Conservation (phyloP, 345 rosid species). For the Acer yangbiense region DNA sequence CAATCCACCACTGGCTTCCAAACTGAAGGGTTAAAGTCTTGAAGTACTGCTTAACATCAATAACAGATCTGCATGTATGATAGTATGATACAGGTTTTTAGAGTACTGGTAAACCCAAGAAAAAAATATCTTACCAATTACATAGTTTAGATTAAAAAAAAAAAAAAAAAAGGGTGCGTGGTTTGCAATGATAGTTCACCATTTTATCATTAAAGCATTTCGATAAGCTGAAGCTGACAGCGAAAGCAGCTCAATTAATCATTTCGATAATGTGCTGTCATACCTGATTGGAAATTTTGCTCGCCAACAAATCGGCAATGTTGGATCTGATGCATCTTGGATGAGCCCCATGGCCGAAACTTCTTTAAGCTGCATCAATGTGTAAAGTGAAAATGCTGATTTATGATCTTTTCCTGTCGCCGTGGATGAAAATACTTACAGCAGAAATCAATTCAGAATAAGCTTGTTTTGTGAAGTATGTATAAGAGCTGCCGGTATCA, state of each 20-base stretch:
- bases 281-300: slow-evolving; percentile 65
- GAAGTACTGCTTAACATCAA: slow-evolving; percentile 63
- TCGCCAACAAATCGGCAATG: slow-evolving; percentile 82
- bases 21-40: slow-evolving; percentile 81
- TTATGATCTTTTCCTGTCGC: not conserved
- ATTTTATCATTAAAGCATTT: not conserved
- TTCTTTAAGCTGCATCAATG: slow-evolving; percentile 57
- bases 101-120: not conserved
- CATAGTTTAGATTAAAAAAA: not conserved
- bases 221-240: not conserved
- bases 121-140: not conserved
- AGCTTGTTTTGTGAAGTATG: slow-evolving; percentile 74
- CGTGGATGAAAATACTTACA: slow-evolving; percentile 47
- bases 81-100: slow-evolving; percentile 17
- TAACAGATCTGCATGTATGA: slow-evolving; percentile 54
- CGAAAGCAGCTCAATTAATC: not conserved
- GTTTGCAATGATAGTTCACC: not conserved
- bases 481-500: slow-evolving; percentile 93
- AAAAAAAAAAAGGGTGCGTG: not conserved
- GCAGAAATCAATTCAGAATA: slow-evolving; percentile 65
- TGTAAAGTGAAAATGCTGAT: not conserved
- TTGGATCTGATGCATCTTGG: slow-evolving; percentile 60
- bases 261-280: slow-evolving; percentile 3
- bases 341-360: slow-evolving; percentile 45
- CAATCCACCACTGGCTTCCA: slow-evolving; percentile 89